Evolutionary conservation across 1,284 basidiomycete genomes (phyloP).

Genomic region (Naganishia cerealis): DNA sequence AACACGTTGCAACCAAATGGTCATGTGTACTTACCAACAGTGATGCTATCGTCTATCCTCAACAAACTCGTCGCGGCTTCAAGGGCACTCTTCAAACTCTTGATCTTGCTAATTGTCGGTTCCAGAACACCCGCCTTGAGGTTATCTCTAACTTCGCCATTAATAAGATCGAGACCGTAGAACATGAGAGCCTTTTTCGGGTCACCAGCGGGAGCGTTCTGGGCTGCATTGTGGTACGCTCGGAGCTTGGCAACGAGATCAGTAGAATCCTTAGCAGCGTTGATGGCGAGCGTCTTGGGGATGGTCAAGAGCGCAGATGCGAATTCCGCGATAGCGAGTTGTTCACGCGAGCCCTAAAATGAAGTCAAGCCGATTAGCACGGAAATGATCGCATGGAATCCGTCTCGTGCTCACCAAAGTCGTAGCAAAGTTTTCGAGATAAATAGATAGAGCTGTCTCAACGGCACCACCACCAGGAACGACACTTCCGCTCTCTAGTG

Average conservation of each 20-base stretch:
- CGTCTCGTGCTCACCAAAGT: conserved; percentile 68
- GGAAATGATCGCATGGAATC: too few relatives aligned
- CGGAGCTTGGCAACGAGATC: conserved; percentile 95
- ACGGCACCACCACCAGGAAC: conserved; percentile 98
- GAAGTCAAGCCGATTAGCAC: neutral
- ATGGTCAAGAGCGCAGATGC: conserved; percentile 89
- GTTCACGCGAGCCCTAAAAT: conserved; percentile 86
- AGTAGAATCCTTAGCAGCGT: conserved; percentile 97
- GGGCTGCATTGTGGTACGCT: conserved; percentile 95
- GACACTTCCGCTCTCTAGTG: conserved; percentile 90
- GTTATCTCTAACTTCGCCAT: conserved; percentile 94
- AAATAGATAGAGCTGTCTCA: conserved; percentile 94
- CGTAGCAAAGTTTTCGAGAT: conserved; percentile 98
- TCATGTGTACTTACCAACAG: conserved; percentile 38
- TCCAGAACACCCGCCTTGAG: conserved; percentile 89
- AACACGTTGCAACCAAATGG: conserved; percentile 26
- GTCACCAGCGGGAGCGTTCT: conserved; percentile 83
- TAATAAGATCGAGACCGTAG: conserved; percentile 91
- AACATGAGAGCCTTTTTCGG: conserved; percentile 92
- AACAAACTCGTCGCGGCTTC: conserved; percentile 94
- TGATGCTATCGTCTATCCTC: conserved; percentile 80
- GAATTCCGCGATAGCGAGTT: conserved; percentile 98
- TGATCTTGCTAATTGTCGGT: conserved; percentile 95
- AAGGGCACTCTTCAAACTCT: conserved; percentile 91
- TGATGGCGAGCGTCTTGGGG: conserved; percentile 94